Percentiles rank a stretch among this genome's conserved stretches.
phyloP scores from a whole-genome alignment of 148 eudicot species.

The Chenopodium formosanum region DNA sequence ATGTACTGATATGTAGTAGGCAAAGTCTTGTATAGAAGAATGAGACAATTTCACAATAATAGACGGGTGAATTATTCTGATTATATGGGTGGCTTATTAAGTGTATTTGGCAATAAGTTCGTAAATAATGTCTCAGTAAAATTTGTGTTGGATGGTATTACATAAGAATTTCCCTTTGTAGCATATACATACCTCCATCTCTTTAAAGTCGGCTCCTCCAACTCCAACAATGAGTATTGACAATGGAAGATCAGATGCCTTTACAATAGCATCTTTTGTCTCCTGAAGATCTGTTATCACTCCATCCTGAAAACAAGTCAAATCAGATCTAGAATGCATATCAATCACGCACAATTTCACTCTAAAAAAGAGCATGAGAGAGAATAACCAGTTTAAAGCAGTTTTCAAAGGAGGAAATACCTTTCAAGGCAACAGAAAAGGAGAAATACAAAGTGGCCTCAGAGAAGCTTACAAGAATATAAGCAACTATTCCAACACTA shows the following conservation, averaged over 20 bases:
- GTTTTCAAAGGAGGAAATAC: not conserved
- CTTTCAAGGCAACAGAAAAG: not conserved
- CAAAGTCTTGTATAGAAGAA: not conserved
- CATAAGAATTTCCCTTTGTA: not conserved
- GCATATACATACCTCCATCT: slow-evolving; percentile 75
- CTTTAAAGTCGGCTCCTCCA: slow-evolving; percentile 96
- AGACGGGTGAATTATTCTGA: too few relatives aligned
- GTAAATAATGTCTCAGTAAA: too few relatives aligned
- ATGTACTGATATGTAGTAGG: not conserved
- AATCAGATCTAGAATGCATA: not conserved
- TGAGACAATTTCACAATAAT: not conserved
- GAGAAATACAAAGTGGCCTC: too few relatives aligned
- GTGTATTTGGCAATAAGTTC: too few relatives aligned
- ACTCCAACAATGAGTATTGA: slow-evolving; percentile 98
- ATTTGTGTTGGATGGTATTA: not conserved
- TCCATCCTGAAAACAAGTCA: slow-evolving; percentile 64
- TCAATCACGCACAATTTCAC: not conserved
- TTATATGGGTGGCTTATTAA: too few relatives aligned
- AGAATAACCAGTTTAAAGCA: not conserved
- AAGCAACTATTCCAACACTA: not conserved
- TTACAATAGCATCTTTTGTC: slow-evolving; percentile 93
- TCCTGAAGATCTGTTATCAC: slow-evolving; percentile 99
- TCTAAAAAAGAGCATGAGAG: not conserved
- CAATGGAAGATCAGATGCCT: slow-evolving; percentile 90
- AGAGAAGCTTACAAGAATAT: not conserved